phyloP scores from a whole-genome alignment of 345 rosid genomes.

The Populus nigra region DNA sequence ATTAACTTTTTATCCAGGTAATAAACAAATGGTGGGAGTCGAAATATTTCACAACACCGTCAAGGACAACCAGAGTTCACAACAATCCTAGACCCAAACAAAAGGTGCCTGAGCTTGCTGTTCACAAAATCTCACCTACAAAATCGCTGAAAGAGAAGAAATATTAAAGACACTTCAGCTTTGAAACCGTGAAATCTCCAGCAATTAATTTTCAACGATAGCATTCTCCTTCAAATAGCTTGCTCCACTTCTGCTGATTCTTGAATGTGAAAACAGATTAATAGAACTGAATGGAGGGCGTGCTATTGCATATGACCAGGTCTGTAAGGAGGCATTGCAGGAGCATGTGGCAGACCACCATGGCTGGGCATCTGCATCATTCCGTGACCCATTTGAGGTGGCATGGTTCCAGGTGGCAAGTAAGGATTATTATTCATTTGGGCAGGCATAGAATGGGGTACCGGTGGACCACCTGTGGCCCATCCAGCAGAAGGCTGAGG shows the following conservation, averaged over 20 bases:
- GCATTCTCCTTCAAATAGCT: neutral
- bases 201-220: neutral
- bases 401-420: slow-evolving; percentile 54
- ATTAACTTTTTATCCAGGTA: neutral
- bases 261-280: neutral
- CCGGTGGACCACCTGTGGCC: slow-evolving; percentile 44
- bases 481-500: slow-evolving; percentile 66
- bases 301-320: slow-evolving; percentile 41
- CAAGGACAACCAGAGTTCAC: neutral
- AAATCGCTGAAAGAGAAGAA: neutral
- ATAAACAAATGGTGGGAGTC: neutral
- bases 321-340: slow-evolving; percentile 41
- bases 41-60: neutral
- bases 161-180: neutral
- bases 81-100: neutral
- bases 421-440: slow-evolving; percentile 59
- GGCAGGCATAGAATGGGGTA: slow-evolving; percentile 50
- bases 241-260: neutral
- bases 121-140: neutral
- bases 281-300: neutral
- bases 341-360: slow-evolving; percentile 32
- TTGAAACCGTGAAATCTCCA: neutral
- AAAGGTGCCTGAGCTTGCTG: neutral
- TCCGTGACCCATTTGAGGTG: slow-evolving; percentile 52
- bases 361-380: slow-evolving; percentile 54